Conservation (phyloP, 2,329 filamentous ascomycete genomes). For the Fusarium hostae region DNA sequence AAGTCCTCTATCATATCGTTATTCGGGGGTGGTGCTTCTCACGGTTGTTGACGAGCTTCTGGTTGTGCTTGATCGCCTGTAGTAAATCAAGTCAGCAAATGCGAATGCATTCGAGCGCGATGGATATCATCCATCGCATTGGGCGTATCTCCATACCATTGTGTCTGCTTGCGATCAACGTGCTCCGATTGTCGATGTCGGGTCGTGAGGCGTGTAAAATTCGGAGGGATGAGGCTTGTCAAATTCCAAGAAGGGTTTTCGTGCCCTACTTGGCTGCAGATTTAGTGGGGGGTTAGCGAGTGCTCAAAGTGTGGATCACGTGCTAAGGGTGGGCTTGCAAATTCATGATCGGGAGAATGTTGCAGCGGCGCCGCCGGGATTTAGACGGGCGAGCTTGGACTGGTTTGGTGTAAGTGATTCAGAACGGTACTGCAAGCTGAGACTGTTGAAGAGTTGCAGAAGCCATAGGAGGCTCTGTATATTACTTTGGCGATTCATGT, state of each 20-base stretch:
- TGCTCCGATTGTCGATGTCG: conserved; percentile 56
- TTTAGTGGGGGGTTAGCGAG: conserved; percentile 48
- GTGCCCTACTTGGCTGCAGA: conserved; percentile 52
- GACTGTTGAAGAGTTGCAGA: neutral
- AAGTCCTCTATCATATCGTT: conserved; percentile 43
- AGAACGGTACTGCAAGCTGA: neutral
- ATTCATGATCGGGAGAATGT: conserved; percentile 20
- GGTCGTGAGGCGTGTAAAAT: conserved; percentile 54
- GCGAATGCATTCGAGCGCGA: conserved; percentile 24
- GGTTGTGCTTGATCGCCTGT: conserved; percentile 99
- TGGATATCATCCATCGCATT: conserved; percentile 33
- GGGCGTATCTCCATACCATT: conserved; percentile 58
- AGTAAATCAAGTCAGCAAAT: conserved; percentile 47
- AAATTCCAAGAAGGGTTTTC: conserved; percentile 57
- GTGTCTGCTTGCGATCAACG: conserved; percentile 65
- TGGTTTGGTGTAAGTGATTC: neutral
- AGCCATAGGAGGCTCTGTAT: neutral
- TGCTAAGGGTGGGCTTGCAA: neutral
- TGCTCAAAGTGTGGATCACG: conserved; percentile 37
- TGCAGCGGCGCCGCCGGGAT: neutral
- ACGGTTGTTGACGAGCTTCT: conserved; percentile 97
- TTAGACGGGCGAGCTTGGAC: neutral
- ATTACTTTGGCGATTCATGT: fast-evolving
- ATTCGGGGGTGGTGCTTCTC: conserved; percentile 56
- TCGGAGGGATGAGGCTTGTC: conserved; percentile 53